Evolutionary conservation across 2,329 filamentous ascomycete species (phyloP), one percentile per base, ranked within the genome.

Genomic region (Xylaria multiplex): DNA sequence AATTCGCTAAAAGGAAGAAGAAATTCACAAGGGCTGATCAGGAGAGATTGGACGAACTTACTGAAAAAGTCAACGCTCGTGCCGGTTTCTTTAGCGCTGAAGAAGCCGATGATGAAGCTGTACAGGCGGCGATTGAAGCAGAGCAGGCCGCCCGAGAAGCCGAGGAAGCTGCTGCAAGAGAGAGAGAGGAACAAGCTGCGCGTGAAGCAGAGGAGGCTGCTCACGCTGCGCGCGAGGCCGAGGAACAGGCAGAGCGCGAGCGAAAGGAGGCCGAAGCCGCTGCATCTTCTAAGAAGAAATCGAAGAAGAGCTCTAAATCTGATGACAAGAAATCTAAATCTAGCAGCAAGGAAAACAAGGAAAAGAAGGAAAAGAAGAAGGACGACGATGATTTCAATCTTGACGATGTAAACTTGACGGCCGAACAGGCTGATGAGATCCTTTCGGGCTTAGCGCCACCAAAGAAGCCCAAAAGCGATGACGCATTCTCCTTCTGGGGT

Each of bases 401-500:
- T 14, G 77, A 77, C 62, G 65, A 75, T 60, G 70, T 77, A 16
- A 73, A 77, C 58, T 59, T 77, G 6, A 73, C 75, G 45, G 66
- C 68, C 14, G 76, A 76, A 60, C 70, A 75, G 55, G 71, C 74
- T 19, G 73, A 76, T 13, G 73, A 74, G 49, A 72, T 76, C 52
- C 69, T 77, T 42, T 70, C 73, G 16, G 71, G 70, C 49, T 61
- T 71, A 50, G 48, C 70, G 42, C 62, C 70, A 52, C 70, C 73
- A 13, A 66, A 65, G 32, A 76, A 76, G 61, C 71, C 71, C 50
- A 77, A 79, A 62, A 73, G 64, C 46, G 61, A 52, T 27, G 80
- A 83, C 64, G 75, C 83, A 0, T 89, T 88, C 75, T 82, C 82
- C 71, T 88, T 88, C 79, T 89, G 86, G 86, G 84, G 86, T 65